These are phyloP conservation scores for Eucalyptus cladocalyx DNA, from an alignment of 345 rosid species.

Conservation along the genomic window DNA sequence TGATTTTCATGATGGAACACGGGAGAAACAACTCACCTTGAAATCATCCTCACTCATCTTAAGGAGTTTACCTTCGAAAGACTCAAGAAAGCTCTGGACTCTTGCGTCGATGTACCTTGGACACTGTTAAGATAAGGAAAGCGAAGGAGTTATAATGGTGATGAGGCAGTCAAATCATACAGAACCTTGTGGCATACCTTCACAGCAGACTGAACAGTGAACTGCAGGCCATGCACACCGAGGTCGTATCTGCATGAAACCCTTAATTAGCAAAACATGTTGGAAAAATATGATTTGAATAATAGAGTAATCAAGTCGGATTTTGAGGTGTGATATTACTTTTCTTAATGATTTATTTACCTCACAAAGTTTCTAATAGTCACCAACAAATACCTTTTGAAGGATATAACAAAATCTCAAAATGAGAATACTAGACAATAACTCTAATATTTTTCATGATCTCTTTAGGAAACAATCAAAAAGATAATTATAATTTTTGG, in stretches of 20 bases:
- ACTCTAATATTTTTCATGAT: rapidly evolving
- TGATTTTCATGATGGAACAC: neutral
- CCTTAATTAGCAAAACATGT: neutral
- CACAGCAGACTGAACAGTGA: slow-evolving; percentile 65
- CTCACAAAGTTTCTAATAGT: rapidly evolving
- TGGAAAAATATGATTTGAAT: too few species aligned
- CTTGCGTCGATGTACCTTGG: slow-evolving; percentile 67
- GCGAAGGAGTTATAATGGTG: neutral
- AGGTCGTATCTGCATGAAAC: slow-evolving; percentile 39
- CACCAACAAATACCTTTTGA: rapidly evolving
- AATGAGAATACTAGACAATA: too few species aligned
- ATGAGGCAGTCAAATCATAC: neutral
- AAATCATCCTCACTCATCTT: slow-evolving; percentile 67
- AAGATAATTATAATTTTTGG: too few species aligned
- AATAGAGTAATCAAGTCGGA: too few species aligned
- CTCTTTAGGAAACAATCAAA: rapidly evolving
- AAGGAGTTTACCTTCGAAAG: slow-evolving; percentile 42
- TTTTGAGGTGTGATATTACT: too few species aligned
- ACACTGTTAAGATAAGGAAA: slow-evolving; percentile 27
- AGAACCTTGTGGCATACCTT: slow-evolving; percentile 26
- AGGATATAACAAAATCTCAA: rapidly evolving
- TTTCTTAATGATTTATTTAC: too few species aligned
- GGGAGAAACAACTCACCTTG: slow-evolving; percentile 28
- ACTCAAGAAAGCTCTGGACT: slow-evolving; percentile 54
- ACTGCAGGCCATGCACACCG: slow-evolving; percentile 63